A percentile compares a stretch with the other conserved stretches of the same genome.
These are phyloP conservation scores for Aphanocladium album DNA, from an alignment of 2,329 filamentous ascomycete species.

Conservation along the genomic window DNA sequence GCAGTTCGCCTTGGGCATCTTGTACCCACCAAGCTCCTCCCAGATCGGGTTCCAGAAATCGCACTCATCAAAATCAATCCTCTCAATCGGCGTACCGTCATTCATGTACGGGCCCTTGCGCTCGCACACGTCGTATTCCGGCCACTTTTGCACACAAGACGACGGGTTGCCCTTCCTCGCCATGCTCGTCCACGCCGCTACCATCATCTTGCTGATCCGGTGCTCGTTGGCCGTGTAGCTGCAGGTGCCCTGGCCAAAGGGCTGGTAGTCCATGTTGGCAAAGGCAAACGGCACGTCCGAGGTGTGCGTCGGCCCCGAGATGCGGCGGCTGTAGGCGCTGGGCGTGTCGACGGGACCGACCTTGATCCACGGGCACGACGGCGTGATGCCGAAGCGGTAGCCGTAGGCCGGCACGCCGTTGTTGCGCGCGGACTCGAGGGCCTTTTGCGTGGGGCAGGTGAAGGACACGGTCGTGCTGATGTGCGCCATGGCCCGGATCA, in stretches of 20 bases:
- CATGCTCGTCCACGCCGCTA: conserved; percentile 17
- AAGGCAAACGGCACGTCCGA: conserved; percentile 18
- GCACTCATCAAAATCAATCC: neutral
- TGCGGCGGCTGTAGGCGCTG: neutral
- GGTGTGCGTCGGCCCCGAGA: conserved; percentile 16
- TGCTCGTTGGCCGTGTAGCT: conserved; percentile 13
- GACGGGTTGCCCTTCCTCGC: conserved; percentile 13
- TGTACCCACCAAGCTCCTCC: neutral
- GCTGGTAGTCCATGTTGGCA: conserved; percentile 16
- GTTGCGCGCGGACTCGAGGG: conserved; percentile 13
- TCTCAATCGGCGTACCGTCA: neutral
- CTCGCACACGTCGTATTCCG: conserved; percentile 8
- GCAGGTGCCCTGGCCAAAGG: conserved; percentile 16
- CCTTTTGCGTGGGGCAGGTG: conserved; percentile 7
- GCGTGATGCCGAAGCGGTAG: conserved; percentile 17
- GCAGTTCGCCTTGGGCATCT: neutral
- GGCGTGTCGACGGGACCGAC: conserved; percentile 11
- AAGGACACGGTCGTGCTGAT: neutral
- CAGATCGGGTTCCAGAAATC: neutral
- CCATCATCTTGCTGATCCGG: conserved; percentile 13
- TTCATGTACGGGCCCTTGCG: neutral
- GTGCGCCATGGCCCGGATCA: neutral
- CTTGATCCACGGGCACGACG: conserved; percentile 17
- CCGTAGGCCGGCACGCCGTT: conserved; percentile 13
- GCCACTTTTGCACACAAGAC: conserved; percentile 14